phyloP scores from a whole-genome alignment of 257 asterid genomes.

The Rehmannia glutinosa region DNA sequence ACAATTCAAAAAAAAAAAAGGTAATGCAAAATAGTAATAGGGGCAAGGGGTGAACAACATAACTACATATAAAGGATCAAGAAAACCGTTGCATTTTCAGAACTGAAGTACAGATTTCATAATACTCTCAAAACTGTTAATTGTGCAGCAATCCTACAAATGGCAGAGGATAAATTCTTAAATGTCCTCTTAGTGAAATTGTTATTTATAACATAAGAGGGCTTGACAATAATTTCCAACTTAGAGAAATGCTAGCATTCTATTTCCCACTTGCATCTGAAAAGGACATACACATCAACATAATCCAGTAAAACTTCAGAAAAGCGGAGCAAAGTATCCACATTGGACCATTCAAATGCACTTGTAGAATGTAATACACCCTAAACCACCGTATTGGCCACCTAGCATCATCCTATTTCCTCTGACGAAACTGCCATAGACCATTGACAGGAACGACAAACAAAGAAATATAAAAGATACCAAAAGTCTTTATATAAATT shows the following conservation, averaged over 20 bases:
- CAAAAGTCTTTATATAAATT: background rate
- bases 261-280: background rate
- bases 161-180: background rate
- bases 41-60: slow-evolving; percentile 2
- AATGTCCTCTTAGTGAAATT: background rate
- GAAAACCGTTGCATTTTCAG: background rate
- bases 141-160: background rate
- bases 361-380: background rate
- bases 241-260: background rate
- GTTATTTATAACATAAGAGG: too few species aligned
- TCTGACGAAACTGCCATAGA: background rate
- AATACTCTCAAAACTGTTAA: background rate
- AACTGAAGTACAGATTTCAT: background rate
- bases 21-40: background rate
- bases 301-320: background rate
- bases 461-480: background rate
- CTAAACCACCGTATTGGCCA: background rate
- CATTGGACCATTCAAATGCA: background rate
- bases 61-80: background rate
- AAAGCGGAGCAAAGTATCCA: background rate
- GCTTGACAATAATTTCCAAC: background rate
- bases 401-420: background rate
- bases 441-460: background rate
- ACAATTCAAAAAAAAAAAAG: background rate
- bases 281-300: background rate